Evolutionary conservation across 2,329 filamentous ascomycete species (phyloP), one percentile per base, ranked within the genome.

Genomic region (Cercospora citrullina): DNA sequence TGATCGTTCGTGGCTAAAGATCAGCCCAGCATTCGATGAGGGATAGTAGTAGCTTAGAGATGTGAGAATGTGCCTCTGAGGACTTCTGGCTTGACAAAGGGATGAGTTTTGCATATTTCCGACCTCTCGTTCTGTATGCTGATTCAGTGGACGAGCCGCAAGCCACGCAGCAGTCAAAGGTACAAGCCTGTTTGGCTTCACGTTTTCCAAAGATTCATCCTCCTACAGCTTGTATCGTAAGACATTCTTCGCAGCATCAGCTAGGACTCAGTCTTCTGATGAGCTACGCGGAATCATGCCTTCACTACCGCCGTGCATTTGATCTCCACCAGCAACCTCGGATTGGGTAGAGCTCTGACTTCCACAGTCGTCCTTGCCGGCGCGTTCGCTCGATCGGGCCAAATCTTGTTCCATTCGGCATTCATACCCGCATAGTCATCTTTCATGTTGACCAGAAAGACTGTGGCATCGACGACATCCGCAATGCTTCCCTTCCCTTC

Each of bases 401-500:
- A 83, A 7, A 83, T 76, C 71, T 81, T 80, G 68, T 83, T 83
- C 81, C 81, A 83, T 70, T 81, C 81, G 70, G 81, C 81, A 61
- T 83, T 82, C 81, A 83, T 82, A 16, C 78, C 81, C 5, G 76
- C 75, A 66, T 83, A 82, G 31, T 83, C 74, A 0, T 70, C 73
- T 68, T 81, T 76, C 79, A 82, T 82, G 67, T 83, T 79, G 9
- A 79, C 53, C 5, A 83, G 72, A 63, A 81, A 83, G 10, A 83
- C 79, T 10, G 79, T 78, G 3, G 80, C 73, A 39, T 71, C 69
- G 4, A 71, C 65, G 14, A 71, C 59, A 42, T 71, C 60, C 5
- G 67, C 67, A 7, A 71, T 67, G 60, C 69, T 67, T 48, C 69
- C 65, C 33, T 16, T 64, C 8, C 65, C 63, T 30, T 66, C 58